A percentile compares a stretch with the other conserved stretches of the same genome.
These are phyloP conservation scores for Angophora floribunda DNA, from an alignment of 345 rosid genomes.

Conservation along the genomic window DNA sequence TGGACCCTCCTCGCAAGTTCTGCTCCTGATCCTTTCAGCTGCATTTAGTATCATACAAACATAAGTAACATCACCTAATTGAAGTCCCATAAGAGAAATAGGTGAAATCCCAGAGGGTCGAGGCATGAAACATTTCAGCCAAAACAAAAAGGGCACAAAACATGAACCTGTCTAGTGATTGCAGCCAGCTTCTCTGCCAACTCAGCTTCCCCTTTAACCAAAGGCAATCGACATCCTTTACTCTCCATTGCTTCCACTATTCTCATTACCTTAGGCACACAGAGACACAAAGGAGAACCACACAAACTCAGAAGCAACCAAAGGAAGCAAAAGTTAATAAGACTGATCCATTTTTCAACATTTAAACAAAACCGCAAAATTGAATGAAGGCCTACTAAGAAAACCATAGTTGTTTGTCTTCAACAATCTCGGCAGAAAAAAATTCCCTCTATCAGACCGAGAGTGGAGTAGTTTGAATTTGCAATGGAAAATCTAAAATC, in stretches of 20 bases:
- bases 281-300: neutral
- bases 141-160: neutral
- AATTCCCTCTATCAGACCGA: neutral
- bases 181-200: slow-evolving; percentile 75
- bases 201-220: slow-evolving; percentile 84
- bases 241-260: slow-evolving; percentile 87
- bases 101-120: neutral
- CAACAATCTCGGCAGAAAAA: neutral
- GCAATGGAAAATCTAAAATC: neutral
- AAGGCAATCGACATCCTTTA: slow-evolving; percentile 77
- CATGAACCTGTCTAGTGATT: slow-evolving; percentile 68
- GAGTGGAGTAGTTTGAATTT: neutral
- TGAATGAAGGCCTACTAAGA: neutral
- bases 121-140: neutral
- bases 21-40: slow-evolving; percentile 97
- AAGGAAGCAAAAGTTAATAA: neutral
- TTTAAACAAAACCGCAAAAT: neutral
- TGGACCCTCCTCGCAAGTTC: slow-evolving; percentile 95
- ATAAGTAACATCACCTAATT: neutral
- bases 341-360: neutral
- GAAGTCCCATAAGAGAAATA: neutral
- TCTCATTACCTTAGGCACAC: slow-evolving; percentile 57
- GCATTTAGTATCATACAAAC: slow-evolving; percentile 4
- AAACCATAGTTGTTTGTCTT: neutral
- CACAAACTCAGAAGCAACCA: neutral